These are phyloP conservation scores for Colletotrichum tropicicola DNA, from an alignment of 2,329 filamentous ascomycete species.

Conservation along the genomic window DNA sequence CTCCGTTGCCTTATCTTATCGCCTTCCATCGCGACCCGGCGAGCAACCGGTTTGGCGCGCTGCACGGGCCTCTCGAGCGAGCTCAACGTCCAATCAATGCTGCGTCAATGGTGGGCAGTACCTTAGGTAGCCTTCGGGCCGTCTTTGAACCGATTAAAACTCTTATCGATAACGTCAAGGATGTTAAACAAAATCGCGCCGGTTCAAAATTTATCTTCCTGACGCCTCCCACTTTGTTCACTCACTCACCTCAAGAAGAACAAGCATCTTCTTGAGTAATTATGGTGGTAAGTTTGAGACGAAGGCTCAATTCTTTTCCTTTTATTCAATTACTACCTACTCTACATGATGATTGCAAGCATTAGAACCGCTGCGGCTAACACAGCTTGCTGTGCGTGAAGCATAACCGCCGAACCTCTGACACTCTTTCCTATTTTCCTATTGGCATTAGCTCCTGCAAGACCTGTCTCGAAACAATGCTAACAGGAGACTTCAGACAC, in stretches of 20 bases:
- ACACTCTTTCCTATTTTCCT: slow-evolving; percentile 32
- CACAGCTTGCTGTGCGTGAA: slow-evolving; percentile 55
- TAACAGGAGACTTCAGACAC: slow-evolving; percentile 28
- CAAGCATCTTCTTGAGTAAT: slow-evolving; percentile 23
- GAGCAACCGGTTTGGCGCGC: not conserved
- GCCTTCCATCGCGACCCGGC: not conserved
- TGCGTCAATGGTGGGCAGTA: not conserved
- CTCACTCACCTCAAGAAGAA: slow-evolving; percentile 25
- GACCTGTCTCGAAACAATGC: slow-evolving; percentile 28
- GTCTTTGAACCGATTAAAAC: not conserved
- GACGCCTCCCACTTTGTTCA: not conserved
- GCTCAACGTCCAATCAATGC: not conserved
- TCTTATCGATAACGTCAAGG: slow-evolving; percentile 26
- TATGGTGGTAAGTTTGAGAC: slow-evolving; percentile 25
- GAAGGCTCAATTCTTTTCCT: not conserved
- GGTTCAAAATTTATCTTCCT: not conserved
- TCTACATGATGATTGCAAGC: slow-evolving; percentile 45
- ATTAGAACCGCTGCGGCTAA: slow-evolving; percentile 62
- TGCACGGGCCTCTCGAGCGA: not conserved
- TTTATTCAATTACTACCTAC: not conserved
- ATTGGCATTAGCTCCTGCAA: slow-evolving; percentile 32
- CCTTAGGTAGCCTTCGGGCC: not conserved
- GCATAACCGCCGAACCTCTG: slow-evolving; percentile 50
- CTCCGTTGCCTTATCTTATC: slow-evolving; percentile 30
- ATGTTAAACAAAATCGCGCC: slow-evolving; percentile 5